phyloP scores from a whole-genome alignment of 2,329 filamentous ascomycete species.

The Xylariaceae sp. region DNA sequence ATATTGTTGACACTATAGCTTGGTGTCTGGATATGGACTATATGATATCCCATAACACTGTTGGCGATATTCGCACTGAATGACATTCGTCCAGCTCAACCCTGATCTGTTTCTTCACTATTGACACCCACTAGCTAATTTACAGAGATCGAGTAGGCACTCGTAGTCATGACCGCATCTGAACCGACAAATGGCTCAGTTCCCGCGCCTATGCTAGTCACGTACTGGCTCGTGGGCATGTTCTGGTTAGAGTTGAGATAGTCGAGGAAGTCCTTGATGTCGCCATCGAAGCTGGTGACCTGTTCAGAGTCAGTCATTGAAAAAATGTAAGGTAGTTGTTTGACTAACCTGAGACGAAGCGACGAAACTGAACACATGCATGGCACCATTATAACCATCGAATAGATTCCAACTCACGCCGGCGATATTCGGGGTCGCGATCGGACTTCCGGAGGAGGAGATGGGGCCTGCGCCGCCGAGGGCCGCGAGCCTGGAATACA shows the following conservation, averaged over 20 bases:
- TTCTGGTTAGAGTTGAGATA: conserved; percentile 45
- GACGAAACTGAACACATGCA: conserved; percentile 50
- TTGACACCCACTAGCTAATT: conserved; percentile 7
- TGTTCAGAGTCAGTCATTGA: background rate
- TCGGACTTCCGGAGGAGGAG: conserved; percentile 43
- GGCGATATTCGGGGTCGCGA: conserved; percentile 48
- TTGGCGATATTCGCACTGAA: too few species aligned
- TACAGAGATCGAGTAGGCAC: conserved; percentile 17
- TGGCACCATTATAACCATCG: conserved; percentile 49
- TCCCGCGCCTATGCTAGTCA: conserved; percentile 38
- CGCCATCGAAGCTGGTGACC: conserved; percentile 45
- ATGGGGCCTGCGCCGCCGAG: conserved; percentile 28
- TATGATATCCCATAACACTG: background rate
- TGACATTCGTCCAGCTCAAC: background rate
- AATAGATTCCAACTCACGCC: conserved; percentile 51
- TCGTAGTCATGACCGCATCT: conserved; percentile 40
- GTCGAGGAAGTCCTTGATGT: conserved; percentile 48
- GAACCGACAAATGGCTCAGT: conserved; percentile 32
- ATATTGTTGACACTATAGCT: background rate
- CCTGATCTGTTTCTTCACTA: background rate
- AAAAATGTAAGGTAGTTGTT: background rate
- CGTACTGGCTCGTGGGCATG: conserved; percentile 42
- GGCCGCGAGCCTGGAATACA: conserved; percentile 21
- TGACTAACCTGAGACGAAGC: conserved; percentile 29
- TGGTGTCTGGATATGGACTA: background rate